Percentiles rank a stretch among this genome's conserved stretches.
Evolutionary conservation across 345 rosid genomes (phyloP).

Genomic region (Linum usitatissimum): DNA sequence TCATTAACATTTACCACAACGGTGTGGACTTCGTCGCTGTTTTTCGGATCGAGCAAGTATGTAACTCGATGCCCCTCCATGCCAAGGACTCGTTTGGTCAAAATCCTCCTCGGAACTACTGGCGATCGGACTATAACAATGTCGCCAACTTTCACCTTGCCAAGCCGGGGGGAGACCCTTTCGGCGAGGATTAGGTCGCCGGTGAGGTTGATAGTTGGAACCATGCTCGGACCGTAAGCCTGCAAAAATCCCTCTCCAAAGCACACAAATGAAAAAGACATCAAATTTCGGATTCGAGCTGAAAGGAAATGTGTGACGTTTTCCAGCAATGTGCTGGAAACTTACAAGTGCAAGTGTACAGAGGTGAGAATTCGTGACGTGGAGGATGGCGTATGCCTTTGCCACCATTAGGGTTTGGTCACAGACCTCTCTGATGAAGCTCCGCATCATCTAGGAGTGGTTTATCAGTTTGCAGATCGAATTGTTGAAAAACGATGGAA

Average conservation of each 20-base stretch:
- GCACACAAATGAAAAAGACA: background rate
- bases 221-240: conserved; percentile 72
- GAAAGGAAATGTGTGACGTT: background rate
- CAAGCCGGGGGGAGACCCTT: conserved; percentile 29
- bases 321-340: background rate
- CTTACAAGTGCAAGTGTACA: conserved; percentile 36
- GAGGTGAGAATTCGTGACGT: conserved; percentile 37
- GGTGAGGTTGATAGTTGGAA: conserved; percentile 41
- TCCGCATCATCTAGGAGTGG: background rate
- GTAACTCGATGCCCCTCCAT: conserved; percentile 52
- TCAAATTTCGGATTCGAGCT: background rate
- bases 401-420: conserved; percentile 13
- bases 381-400: conserved; percentile 36
- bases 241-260: conserved; percentile 14
- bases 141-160: conserved; percentile 54
- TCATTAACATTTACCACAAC: conserved; percentile 31
- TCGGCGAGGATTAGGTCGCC: conserved; percentile 47
- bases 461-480: too few species aligned
- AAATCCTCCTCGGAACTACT: conserved; percentile 30
- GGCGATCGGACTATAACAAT: conserved; percentile 54
- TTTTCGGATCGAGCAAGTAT: conserved; percentile 34
- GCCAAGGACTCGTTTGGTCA: conserved; percentile 50
- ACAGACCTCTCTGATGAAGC: conserved; percentile 14
- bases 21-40: conserved; percentile 27
- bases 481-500: too few species aligned